Evolutionary conservation across 1,284 basidiomycete genomes (phyloP).

Genomic region (Cutaneotrichosporon sp.): DNA sequence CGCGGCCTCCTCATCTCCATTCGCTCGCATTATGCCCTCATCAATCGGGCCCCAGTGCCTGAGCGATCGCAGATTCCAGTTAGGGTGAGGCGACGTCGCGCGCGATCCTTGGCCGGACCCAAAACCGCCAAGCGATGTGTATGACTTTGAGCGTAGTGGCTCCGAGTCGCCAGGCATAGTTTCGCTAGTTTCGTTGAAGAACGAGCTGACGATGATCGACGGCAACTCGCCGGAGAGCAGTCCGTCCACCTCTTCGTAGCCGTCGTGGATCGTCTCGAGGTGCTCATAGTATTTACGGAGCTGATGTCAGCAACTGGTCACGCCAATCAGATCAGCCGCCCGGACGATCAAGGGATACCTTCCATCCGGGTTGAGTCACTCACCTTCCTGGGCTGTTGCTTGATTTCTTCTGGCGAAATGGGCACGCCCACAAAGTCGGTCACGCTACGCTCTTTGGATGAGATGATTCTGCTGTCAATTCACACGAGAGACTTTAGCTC

Average conservation of each 20-base stretch:
- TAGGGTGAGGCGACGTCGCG: neutral
- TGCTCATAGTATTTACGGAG: constrained; percentile 46
- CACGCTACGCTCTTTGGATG: constrained; percentile 32
- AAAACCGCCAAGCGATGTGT: neutral
- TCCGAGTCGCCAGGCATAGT: neutral
- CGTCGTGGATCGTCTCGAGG: constrained; percentile 38
- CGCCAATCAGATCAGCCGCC: neutral
- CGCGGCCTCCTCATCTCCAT: constrained; percentile 13
- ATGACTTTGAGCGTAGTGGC: neutral
- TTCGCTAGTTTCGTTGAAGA: constrained; percentile 19
- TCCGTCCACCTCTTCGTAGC: constrained; percentile 51
- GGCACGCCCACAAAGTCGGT: constrained; percentile 41
- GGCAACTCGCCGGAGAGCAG: constrained; percentile 50
- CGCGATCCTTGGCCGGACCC: neutral
- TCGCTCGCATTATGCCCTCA: constrained; percentile 13
- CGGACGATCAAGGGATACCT: neutral
- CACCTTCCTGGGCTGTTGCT: constrained; percentile 44
- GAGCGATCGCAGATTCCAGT: constrained; percentile 5
- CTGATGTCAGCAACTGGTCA: constrained; percentile 25
- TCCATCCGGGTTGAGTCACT: constrained; percentile 1
- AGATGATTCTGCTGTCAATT: constrained; percentile 34
- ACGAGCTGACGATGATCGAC: constrained; percentile 44
- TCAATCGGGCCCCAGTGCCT: neutral
- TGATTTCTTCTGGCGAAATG: constrained; percentile 39
- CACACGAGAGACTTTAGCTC: neutral